Evolutionary conservation across 2,329 filamentous ascomycete genomes (phyloP).

Genomic region (Mycosphaerella sp.): DNA sequence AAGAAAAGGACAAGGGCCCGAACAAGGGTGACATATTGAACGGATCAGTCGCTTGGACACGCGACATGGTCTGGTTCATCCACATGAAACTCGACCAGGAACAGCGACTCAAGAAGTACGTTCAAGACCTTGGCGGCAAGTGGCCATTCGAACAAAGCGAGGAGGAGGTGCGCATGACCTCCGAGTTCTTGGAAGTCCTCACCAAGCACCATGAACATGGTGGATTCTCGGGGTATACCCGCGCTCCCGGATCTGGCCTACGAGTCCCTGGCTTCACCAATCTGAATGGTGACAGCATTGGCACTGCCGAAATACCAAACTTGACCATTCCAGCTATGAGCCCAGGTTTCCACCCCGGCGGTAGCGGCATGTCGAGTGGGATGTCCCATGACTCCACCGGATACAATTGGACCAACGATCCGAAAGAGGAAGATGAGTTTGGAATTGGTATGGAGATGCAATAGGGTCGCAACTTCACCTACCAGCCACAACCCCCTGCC

Average conservation of each 20-base stretch:
- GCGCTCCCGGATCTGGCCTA: slow-evolving; percentile 74
- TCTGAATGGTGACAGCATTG: slow-evolving; percentile 71
- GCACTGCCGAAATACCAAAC: slow-evolving; percentile 41
- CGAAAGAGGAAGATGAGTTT: slow-evolving; percentile 94
- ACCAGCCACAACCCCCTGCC: slow-evolving; percentile 9
- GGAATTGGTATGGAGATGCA: slow-evolving; percentile 70
- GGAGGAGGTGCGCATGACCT: slow-evolving; percentile 92
- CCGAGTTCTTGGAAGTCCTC: slow-evolving; percentile 81
- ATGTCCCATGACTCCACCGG: slow-evolving; percentile 45
- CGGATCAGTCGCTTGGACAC: slow-evolving; percentile 92
- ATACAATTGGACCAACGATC: slow-evolving; percentile 46
- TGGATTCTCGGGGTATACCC: slow-evolving; percentile 67
- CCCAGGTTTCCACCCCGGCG: slow-evolving; percentile 56
- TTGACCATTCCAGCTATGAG: slow-evolving; percentile 36
- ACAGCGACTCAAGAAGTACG: slow-evolving; percentile 72
- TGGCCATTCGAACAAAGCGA: slow-evolving; percentile 81
- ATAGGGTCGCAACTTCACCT: slow-evolving; percentile 16
- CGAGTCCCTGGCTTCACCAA: slow-evolving; percentile 92
- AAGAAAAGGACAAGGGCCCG: slow-evolving; percentile 97
- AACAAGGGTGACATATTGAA: slow-evolving; percentile 99
- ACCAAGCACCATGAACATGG: slow-evolving; percentile 67
- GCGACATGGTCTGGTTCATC: slow-evolving; percentile 96
- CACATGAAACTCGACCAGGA: slow-evolving; percentile 84
- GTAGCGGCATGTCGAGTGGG: slow-evolving; percentile 52
- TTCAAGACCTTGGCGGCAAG: slow-evolving; percentile 63